Base-by-base conservation (phyloP, 2,329 filamentous ascomycete species). In the Fusarium dlaminii region DNA sequence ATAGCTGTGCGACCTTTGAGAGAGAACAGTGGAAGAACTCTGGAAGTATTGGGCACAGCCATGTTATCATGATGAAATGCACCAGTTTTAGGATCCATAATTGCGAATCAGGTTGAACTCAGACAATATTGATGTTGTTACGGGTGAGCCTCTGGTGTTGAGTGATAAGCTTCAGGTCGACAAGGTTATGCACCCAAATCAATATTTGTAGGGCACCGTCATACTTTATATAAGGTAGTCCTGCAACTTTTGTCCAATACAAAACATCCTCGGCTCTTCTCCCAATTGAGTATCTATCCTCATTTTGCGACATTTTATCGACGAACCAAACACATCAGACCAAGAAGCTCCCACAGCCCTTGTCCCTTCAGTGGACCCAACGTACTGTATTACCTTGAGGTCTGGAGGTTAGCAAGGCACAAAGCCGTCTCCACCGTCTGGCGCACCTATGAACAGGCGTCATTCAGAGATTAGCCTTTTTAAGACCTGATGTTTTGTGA, bases 1-100 rank as follows among this genome's bases (percentile, higher is more conserved):
- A 94, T 92, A 37, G 91, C 91, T 5, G 92, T 93, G 76, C 90
- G 89, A 48, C 91, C 91, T 78, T 90, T 91, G 58, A 94, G 85
- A 11, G 91, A 93, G 83, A 93, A 92, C 66, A 93, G 87, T 39
- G 89, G 87, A 79, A 93, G 80, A 66, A 93, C 87, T 49, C 87
- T 84, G 63, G 86, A 86, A 34, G 84, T 81, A 62, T 82, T 75
- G 43, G 87, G 85, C 6, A 84, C 75, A 37, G 79, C 80, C 74
- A 87, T 90, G 79, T 88, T 90, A 77, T 90, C 82, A 79, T 90
- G 90, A 72, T 83, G 82, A 78, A 92, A 92, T 73, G 81, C 81
- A 64, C 89, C 87, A 66, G 83, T 83, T 43, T 81, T 80, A 74
- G 84, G 83, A 63, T 84, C 81, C 59, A 83, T 82, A 83, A 83